Percentiles rank a stretch among this genome's conserved stretches.
These are phyloP conservation scores for Laburnicola sp. DNA, from an alignment of 2,329 filamentous ascomycete genomes.

Conservation along the genomic window DNA sequence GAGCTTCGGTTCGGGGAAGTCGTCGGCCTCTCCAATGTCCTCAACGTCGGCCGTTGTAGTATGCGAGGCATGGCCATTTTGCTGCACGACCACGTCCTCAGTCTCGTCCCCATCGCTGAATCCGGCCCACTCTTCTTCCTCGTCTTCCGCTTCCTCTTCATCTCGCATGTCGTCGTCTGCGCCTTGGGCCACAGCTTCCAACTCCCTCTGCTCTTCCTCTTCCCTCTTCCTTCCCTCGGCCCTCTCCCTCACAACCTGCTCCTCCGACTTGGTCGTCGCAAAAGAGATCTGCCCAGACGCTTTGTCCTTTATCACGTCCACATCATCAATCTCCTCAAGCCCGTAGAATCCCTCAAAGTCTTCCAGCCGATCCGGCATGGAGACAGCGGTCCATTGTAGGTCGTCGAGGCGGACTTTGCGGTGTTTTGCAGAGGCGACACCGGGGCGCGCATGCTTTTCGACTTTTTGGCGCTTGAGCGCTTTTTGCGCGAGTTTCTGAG, in stretches of 20 bases:
- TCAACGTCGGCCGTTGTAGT: slow-evolving; percentile 2
- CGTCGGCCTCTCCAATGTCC: slow-evolving; percentile 9
- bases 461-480: slow-evolving; percentile 50
- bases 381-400: slow-evolving; percentile 66
- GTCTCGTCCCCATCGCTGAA: slow-evolving; percentile 29
- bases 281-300: slow-evolving; percentile 55
- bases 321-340: slow-evolving; percentile 86
- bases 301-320: slow-evolving; percentile 71
- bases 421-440: slow-evolving; percentile 23
- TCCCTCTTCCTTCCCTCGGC: slow-evolving; percentile 24
- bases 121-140: slow-evolving; percentile 31
- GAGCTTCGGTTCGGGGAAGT: slow-evolving; percentile 17
- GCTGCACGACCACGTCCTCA: neutral
- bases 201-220: slow-evolving; percentile 3
- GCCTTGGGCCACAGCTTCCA: slow-evolving; percentile 14
- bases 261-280: slow-evolving; percentile 35
- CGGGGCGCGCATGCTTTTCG: slow-evolving; percentile 23
- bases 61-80: neutral
- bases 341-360: slow-evolving; percentile 95
- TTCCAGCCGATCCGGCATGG: slow-evolving; percentile 73
- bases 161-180: slow-evolving; percentile 27
- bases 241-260: slow-evolving; percentile 27
- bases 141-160: slow-evolving; percentile 14
- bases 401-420: slow-evolving; percentile 52
- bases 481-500: slow-evolving; percentile 45